Evolutionary conservation across 352 stramenopile genomes (phyloP), one percentile per base, ranked within the genome.

Genomic region (Globisporangium mamillatum): DNA sequence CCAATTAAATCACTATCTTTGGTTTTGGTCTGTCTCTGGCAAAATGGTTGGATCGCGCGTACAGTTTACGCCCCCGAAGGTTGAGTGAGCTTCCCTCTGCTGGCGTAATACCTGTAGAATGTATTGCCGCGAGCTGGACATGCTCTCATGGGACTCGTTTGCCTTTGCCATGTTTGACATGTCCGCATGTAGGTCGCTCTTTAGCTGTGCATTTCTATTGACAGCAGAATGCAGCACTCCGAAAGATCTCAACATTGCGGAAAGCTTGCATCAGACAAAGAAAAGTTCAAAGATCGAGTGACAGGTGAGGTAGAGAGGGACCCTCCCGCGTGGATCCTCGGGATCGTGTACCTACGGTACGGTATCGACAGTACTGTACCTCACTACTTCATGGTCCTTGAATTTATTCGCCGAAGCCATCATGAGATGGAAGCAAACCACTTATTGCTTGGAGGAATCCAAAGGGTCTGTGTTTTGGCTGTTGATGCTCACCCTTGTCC

Each of bases 21-120:
- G 10, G 20, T 25, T 27, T 60, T 20, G 24, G 56, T 61, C 56
- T 61, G 56, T 61, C 56, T 61, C 56, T 61, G 27, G 27, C 18
- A n/a, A 20, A 36, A 12, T 44, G 27, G 16, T 36, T 41, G 56
- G n/a, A 61, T 50, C 56, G 32, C 56, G 56, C 56, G 56, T 61
- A 48, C 56, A 61, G 56, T 61, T 61, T 61, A 61, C 56, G 56
- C 56, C 29, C 56, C n/a, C 55, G 20, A 46, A 60, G 20, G 55
- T 60, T 44, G 55, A 60, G 55, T 14, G 44, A 24, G 54, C 36
- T 44, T 60, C 29, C 55, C 55, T 60, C 55, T 60, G 56, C 55
- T 60, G 56, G 56, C 56, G 56, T 61, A 46, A 61, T 61, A 60
- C 29, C 32, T n/a, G 2, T 6, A 34, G 36, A 41, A 25, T 46